These are phyloP conservation scores for Rosa chinensis DNA, from an alignment of 306 rosid species.

Conservation along the genomic window DNA sequence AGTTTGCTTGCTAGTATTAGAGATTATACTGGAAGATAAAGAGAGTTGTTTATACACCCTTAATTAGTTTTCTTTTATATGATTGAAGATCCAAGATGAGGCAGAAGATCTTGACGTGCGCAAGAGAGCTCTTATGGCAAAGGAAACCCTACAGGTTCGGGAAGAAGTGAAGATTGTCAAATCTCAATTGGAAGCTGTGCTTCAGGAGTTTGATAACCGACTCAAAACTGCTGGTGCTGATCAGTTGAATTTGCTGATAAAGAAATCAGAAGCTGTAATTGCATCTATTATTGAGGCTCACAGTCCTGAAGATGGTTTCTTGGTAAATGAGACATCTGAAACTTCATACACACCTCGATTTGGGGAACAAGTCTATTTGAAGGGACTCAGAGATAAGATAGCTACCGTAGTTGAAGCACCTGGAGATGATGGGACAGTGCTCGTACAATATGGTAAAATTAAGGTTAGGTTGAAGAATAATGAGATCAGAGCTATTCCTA, in stretches of 20 bases:
- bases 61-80: background rate
- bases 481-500: slow-evolving; percentile 51
- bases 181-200: slow-evolving; percentile 60
- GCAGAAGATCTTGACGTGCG: slow-evolving; percentile 80
- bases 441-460: slow-evolving; percentile 83
- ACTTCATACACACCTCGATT: slow-evolving; percentile 56
- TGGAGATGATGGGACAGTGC: slow-evolving; percentile 57
- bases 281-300: slow-evolving; percentile 68
- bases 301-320: slow-evolving; percentile 35
- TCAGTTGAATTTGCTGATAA: slow-evolving; percentile 60
- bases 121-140: slow-evolving; percentile 59
- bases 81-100: slow-evolving; percentile 70
- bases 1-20: background rate
- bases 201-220: slow-evolving; percentile 63
- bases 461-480: slow-evolving; percentile 83
- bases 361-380: slow-evolving; percentile 74
- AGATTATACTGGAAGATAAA: background rate
- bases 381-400: slow-evolving; percentile 66
- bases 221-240: slow-evolving; percentile 46
- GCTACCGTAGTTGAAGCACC: slow-evolving; percentile 72
- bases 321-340: slow-evolving; percentile 34
- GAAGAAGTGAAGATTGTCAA: slow-evolving; percentile 57
- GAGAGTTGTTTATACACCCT: slow-evolving; percentile 23
- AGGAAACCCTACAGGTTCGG: slow-evolving; percentile 58
- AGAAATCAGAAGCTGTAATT: slow-evolving; percentile 67